A percentile compares a stretch with the other conserved stretches of the same genome.
Conservation (phyloP, 495 filamentous ascomycete genomes). For the Aspergillus sparsus region DNA sequence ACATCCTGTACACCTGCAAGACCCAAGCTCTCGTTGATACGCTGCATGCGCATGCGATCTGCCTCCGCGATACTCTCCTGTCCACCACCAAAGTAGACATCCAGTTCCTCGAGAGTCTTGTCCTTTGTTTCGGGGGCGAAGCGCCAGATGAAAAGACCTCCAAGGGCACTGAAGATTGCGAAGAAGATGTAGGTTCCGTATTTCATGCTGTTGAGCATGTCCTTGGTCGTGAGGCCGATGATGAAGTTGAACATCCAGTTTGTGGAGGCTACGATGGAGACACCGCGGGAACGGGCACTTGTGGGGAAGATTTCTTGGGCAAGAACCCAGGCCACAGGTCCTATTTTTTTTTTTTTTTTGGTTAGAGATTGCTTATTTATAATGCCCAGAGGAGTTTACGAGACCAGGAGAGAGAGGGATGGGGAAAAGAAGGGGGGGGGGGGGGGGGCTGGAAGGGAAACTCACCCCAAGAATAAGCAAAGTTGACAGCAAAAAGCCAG, state of each 20-base stretch:
- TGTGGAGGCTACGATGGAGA: constrained; percentile 39
- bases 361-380: neutral
- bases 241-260: constrained; percentile 51
- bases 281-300: constrained; percentile 41
- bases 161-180: constrained; percentile 47
- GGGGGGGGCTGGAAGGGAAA: too few species aligned
- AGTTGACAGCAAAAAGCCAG: constrained; percentile 45
- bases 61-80: constrained; percentile 26
- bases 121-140: constrained; percentile 61
- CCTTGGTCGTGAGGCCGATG: constrained; percentile 43
- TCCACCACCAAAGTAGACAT: constrained; percentile 46
- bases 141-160: constrained; percentile 49
- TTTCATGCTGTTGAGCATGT: constrained; percentile 42
- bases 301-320: constrained; percentile 47
- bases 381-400: too few species aligned
- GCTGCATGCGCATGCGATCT: constrained; percentile 33
- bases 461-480: constrained; percentile 45
- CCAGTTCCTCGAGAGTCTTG: constrained; percentile 56
- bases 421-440: neutral
- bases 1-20: too few species aligned
- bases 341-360: constrained; percentile 11
- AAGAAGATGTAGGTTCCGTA: constrained; percentile 51
- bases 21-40: constrained; percentile 35
- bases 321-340: constrained; percentile 41
- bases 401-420: too few species aligned